These are phyloP conservation scores for Coriolopsis trogii DNA, from an alignment of 1,284 basidiomycete species.

Conservation along the genomic window DNA sequence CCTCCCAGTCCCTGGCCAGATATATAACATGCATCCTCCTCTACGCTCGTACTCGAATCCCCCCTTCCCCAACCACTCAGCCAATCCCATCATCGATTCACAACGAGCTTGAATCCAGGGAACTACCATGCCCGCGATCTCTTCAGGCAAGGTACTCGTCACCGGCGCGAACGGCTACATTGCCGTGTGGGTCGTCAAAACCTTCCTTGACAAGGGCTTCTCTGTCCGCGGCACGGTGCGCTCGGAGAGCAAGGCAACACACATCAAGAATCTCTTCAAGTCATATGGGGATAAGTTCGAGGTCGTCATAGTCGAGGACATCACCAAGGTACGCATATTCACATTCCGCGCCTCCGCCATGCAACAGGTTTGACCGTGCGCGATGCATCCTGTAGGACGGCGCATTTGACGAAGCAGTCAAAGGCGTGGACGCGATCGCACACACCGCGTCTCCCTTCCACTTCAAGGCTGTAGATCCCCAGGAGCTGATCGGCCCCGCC, in stretches of 20 bases:
- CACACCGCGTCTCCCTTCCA: slow-evolving; percentile 50
- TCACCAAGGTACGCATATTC: slow-evolving; percentile 30
- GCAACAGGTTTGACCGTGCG: slow-evolving; percentile 43
- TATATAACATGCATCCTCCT: not conserved
- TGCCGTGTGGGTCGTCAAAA: slow-evolving; percentile 31
- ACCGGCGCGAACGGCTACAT: slow-evolving; percentile 28
- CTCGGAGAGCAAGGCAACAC: slow-evolving; percentile 42
- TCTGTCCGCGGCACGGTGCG: slow-evolving; percentile 41
- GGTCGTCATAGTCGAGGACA: slow-evolving; percentile 42
- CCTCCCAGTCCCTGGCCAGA: not conserved
- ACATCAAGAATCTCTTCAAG: slow-evolving; percentile 50
- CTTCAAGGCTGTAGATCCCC: slow-evolving; percentile 36
- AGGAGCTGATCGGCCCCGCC: slow-evolving; percentile 36
- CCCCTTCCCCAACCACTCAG: slow-evolving; percentile 25
- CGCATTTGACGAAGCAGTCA: slow-evolving; percentile 45
- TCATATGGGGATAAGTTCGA: slow-evolving; percentile 47
- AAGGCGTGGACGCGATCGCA: slow-evolving; percentile 44
- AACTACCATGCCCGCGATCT: slow-evolving; percentile 30
- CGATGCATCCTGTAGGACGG: slow-evolving; percentile 29
- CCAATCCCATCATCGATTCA: not conserved
- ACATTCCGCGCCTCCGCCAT: slow-evolving; percentile 47
- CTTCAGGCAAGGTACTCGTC: slow-evolving; percentile 12
- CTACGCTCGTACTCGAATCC: slow-evolving; percentile 21
- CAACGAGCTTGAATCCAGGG: no score
- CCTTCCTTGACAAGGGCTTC: slow-evolving; percentile 34